Conservation (phyloP, 306 rosid genomes). For the Aeschynomene evenia region DNA sequence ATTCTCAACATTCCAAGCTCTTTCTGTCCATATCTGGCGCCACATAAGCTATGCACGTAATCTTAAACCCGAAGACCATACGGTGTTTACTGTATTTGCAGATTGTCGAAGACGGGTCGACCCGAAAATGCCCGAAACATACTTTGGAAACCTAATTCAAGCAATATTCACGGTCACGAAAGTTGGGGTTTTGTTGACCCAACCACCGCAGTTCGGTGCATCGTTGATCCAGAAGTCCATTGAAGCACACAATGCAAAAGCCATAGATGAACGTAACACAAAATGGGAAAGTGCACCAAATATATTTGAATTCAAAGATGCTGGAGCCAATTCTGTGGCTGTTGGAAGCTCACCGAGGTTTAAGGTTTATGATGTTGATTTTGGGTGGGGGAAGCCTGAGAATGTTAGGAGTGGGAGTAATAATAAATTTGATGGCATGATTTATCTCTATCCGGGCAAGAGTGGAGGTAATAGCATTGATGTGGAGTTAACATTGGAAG, state of each 20-base stretch:
- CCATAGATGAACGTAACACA: constrained; percentile 61
- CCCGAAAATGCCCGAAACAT: constrained; percentile 83
- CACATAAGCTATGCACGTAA: constrained; percentile 74
- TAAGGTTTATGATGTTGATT: constrained; percentile 85
- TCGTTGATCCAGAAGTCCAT: constrained; percentile 68
- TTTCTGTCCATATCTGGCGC: constrained; percentile 86
- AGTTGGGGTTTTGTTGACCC: constrained; percentile 47
- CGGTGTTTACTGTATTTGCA: constrained; percentile 88
- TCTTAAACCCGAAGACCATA: constrained; percentile 80
- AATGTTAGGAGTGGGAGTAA: constrained; percentile 87
- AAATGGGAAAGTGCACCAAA: constrained; percentile 91
- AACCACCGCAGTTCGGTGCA: constrained; percentile 67
- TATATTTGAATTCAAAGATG: constrained; percentile 83
- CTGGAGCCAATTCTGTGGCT: constrained; percentile 87
- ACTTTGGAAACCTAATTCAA: constrained; percentile 91
- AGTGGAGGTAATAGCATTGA: constrained; percentile 91
- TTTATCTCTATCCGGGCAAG: constrained; percentile 82
- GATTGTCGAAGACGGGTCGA: constrained; percentile 83
- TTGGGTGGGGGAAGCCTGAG: constrained; percentile 88
- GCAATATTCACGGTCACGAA: constrained; percentile 81
- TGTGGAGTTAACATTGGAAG: constrained; percentile 76
- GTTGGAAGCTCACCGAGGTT: constrained; percentile 98
- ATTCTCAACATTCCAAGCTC: constrained; percentile 87
- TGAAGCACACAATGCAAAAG: constrained; percentile 53
- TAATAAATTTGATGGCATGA: constrained; percentile 90